Evolutionary conservation across 805 yeast genomes (phyloP).

Genomic region (Saccharomycopsis selenospora): DNA sequence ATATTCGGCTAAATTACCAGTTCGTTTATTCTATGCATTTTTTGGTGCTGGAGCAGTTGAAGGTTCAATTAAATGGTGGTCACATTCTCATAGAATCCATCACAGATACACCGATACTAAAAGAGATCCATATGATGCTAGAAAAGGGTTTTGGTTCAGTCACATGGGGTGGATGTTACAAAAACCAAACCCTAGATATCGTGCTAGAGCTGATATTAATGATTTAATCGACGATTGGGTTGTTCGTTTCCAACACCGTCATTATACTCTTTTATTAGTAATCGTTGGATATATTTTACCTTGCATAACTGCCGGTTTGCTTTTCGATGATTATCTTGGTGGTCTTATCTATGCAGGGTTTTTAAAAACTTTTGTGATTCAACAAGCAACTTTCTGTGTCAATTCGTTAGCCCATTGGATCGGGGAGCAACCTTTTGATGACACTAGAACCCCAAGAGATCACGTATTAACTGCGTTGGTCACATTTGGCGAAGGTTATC

Average conservation of each 20-base stretch:
- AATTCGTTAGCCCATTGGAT: conserved; percentile 84
- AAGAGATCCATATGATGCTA: conserved; percentile 83
- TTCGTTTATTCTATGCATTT: conserved; percentile 58
- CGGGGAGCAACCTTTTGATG: conserved; percentile 81
- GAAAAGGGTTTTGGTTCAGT: conserved; percentile 75
- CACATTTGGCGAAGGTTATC: conserved; percentile 86
- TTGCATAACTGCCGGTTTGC: conserved; percentile 44
- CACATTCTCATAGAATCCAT: conserved; percentile 77
- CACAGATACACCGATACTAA: conserved; percentile 79
- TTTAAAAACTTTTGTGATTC: conserved; percentile 60
- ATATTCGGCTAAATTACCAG: conserved; percentile 55
- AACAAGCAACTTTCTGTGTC: conserved; percentile 82
- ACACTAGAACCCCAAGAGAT: conserved; percentile 81
- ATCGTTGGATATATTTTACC: conserved; percentile 58
- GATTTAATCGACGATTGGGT: conserved; percentile 75
- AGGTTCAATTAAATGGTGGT: conserved; percentile 89
- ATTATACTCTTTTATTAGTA: conserved; percentile 57
- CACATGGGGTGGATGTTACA: conserved; percentile 84
- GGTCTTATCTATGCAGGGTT: conserved; percentile 75
- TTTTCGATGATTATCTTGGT: conserved; percentile 57
- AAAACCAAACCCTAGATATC: conserved; percentile 73
- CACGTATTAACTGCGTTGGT: conserved; percentile 73
- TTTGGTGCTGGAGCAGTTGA: conserved; percentile 81
- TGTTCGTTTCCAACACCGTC: conserved; percentile 76
- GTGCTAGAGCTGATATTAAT: conserved; percentile 75